Evolutionary conservation across 169 alveolate genomes (phyloP), one percentile per base, ranked within the genome.

Genomic region (Eimeria sp.): DNA sequence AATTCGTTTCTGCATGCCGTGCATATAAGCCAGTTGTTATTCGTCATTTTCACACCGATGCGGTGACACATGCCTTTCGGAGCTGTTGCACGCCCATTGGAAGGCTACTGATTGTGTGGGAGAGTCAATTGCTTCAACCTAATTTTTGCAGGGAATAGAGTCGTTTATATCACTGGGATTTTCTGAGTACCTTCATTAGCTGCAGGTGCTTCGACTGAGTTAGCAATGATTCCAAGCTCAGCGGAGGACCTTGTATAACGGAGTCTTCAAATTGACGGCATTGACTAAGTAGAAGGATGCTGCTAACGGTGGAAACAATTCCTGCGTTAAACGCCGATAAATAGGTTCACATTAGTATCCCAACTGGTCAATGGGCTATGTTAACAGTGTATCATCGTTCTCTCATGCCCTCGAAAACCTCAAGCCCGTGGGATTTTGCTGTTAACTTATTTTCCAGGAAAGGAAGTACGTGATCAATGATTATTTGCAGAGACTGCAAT

Each of bases 231-330:
- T 87, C 94, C 67, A 87, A 40, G 47, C 83, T 87, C 82, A 61
- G 80, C 13, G 80, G 88, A 57, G 72, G 94, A 27, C 96, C 89
- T 34, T 57, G 57, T 83, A 25, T 40, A 40, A 72, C 94, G 45
- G 73, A 82, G 76, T 94, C 96, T 67, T 94, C 96, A 67, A 82
- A 94, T 54, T 82, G 96, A 16, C 96, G 96, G 73, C 67, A 65
- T 57, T 76, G 67, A 27, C 88, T 90, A 4, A 94, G 82, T 18
- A 94, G 78, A 63, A 92, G 80, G 22, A 70, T 88, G 49, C 89
- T 47, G 72, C 89, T 67, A 67, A 70, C 96, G 47, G 91, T 73
- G 89, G 73, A 47, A 51, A 94, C 80, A 27, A 82, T 70, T 4
- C 95, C 95, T 91, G 95, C 49, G 43, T 73, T n/a, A 14, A n/a